Evolutionary conservation across 768 basidiomycete species (phyloP).

Genomic region (Serendipita sp.): DNA sequence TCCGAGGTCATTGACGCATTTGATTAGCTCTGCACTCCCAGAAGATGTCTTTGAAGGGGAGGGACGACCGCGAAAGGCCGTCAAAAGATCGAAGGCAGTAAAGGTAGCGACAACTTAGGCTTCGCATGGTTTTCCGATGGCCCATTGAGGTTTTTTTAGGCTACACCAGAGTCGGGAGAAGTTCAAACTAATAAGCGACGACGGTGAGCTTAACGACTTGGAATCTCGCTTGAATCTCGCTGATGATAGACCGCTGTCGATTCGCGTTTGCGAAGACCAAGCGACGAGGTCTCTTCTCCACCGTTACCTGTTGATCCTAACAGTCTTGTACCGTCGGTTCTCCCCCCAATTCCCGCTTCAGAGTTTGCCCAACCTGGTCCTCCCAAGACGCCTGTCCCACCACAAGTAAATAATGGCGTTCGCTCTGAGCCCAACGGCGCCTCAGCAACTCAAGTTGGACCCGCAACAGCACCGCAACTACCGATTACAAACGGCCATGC

Average conservation of each 20-base stretch:
- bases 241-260: not conserved
- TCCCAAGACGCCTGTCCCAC: not conserved
- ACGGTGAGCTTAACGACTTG: not conserved
- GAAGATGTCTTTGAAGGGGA: conserved; percentile 71
- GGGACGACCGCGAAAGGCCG: conserved; percentile 56
- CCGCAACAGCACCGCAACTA: not conserved
- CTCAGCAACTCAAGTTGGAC: no score
- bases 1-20: conserved; percentile 9
- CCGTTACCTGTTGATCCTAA: not conserved
- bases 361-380: not conserved
- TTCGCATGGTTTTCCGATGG: not conserved
- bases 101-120: not conserved
- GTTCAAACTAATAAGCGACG: not conserved
- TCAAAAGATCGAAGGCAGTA: conserved; percentile 20
- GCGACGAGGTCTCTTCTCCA: not conserved
- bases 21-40: conserved; percentile 48
- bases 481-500: not conserved
- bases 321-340: not conserved
- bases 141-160: not conserved
- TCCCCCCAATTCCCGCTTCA: not conserved
- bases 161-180: not conserved
- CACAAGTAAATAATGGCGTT: not conserved
- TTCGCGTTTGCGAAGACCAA: not conserved
- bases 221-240: not conserved
- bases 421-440: not conserved